Evolutionary conservation across 2,329 filamentous ascomycete genomes (phyloP).

Genomic region (Apiospora arundinis): DNA sequence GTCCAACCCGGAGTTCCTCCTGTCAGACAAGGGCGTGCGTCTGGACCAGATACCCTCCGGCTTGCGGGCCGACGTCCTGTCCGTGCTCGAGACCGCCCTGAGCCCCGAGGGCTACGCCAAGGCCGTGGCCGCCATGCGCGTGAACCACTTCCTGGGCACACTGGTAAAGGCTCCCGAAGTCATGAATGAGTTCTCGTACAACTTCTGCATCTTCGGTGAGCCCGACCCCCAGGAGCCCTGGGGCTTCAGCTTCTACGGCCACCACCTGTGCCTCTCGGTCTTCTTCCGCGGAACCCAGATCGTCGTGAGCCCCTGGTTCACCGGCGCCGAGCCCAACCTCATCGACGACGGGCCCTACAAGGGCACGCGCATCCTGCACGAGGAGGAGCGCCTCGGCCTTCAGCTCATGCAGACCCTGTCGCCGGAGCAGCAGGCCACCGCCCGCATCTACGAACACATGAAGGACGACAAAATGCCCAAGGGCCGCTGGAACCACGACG

Average conservation of each 20-base stretch:
- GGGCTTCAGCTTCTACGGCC: constrained; percentile 79
- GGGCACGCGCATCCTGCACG: constrained; percentile 70
- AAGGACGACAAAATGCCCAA: constrained; percentile 69
- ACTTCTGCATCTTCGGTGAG: constrained; percentile 73
- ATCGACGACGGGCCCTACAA: constrained; percentile 69
- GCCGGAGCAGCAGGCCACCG: constrained; percentile 50
- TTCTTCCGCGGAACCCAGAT: constrained; percentile 72
- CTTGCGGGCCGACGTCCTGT: constrained; percentile 57
- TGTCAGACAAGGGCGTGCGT: constrained; percentile 72
- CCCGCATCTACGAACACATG: constrained; percentile 65
- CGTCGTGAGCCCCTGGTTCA: constrained; percentile 76
- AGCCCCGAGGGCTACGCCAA: constrained; percentile 76
- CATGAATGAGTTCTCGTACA: constrained; percentile 79
- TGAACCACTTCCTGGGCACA: constrained; percentile 77
- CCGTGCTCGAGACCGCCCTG: constrained; percentile 62
- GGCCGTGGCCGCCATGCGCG: constrained; percentile 71
- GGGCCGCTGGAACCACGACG: constrained; percentile 80
- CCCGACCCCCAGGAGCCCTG: constrained; percentile 65
- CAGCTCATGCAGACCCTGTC: constrained; percentile 71
- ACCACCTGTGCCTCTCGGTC: constrained; percentile 77
- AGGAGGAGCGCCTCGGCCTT: constrained; percentile 70
- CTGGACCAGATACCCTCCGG: constrained; percentile 63
- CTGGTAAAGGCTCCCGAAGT: constrained; percentile 66
- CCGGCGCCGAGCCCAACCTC: constrained; percentile 78
- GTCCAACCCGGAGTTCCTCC: constrained; percentile 76